Base-by-base conservation (phyloP, 176 grass and related monocot genomes). In the Saccharum officinarum region DNA sequence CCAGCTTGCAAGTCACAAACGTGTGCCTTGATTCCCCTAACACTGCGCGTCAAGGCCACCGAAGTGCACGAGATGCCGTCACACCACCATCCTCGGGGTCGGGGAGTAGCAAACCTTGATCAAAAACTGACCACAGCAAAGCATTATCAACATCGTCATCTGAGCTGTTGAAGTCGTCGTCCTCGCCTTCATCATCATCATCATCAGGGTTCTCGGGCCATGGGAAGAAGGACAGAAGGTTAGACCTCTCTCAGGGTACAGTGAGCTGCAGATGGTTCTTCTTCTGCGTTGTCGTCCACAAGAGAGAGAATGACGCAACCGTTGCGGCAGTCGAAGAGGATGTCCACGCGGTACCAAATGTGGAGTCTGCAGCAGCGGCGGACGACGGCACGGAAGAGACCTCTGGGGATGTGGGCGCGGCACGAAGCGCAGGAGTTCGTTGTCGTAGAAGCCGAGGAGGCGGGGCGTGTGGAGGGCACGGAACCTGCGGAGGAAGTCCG, bases 371-470 rank as follows among this genome's bases (percentile, higher is more conserved):
- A 13, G 46, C 12, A 50, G 46, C 46, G 80, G 66, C 80, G 67
- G 47, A 82, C 34, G 47, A n/a, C n/a, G n/a, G n/a, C n/a, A 71
- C 4, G 15, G 80, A 20, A 36, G 47, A 47, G 80, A 82, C 49
- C 80, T 59, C 80, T 8, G 49, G 49, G 67, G 47, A 3, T 57
- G 67, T 0, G 80, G 66, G 34, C 69, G 46, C 20, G 80, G 80
- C 22, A 82, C 67, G 49, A 82, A 82, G 33, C 36, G 47, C 34
- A 37, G 45, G 64, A 4, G 20, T 1, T 1, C 28, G 14, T 33
- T 28, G 62, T 61, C 38, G 23, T 79, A 79, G 39, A 64, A 65
- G 38, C 42, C 42, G 30, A 81, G 28, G 69, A 83, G 26, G 55
- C 18, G 28, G 57, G 70, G 71, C 28, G 69, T 64, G 45, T 81